phyloP scores from a whole-genome alignment of 192 early-diverging fungal genomes.

The Podila minutissima region DNA sequence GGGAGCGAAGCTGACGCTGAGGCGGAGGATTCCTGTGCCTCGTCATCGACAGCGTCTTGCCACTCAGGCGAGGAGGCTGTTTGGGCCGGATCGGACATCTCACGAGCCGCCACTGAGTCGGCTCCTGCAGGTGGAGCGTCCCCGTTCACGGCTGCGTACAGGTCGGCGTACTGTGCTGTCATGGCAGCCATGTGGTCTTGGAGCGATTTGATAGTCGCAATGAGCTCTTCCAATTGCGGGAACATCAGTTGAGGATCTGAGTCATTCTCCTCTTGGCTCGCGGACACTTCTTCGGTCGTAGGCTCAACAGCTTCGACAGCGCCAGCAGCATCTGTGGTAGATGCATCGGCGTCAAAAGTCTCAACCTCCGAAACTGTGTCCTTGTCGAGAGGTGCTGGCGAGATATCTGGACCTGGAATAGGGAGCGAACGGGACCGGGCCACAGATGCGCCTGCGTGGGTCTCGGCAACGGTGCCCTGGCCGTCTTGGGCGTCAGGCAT shows the following conservation, averaged over 20 bases:
- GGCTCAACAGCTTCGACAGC: background rate
- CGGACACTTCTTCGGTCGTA: background rate
- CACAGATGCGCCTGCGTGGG: background rate
- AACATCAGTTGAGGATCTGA: background rate
- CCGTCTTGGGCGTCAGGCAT: background rate
- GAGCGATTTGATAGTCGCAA: slow-evolving; percentile 1
- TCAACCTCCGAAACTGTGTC: background rate
- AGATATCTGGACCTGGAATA: background rate
- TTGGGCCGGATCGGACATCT: too few relatives aligned
- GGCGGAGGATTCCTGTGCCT: background rate
- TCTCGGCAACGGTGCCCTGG: background rate
- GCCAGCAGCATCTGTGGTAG: background rate
- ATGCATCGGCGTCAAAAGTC: too few relatives aligned
- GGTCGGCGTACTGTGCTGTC: slow-evolving; percentile 14
- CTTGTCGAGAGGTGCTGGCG: background rate
- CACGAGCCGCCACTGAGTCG: too few relatives aligned
- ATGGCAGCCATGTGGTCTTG: slow-evolving; percentile 6
- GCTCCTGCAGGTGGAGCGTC: too few relatives aligned
- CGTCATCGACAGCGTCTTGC: background rate
- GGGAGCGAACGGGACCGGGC: background rate
- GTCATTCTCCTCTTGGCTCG: background rate
- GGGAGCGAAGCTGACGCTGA: background rate
- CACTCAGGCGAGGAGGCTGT: background rate
- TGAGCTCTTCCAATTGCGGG: background rate
- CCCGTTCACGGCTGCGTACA: background rate